Evolutionary conservation across 2,329 filamentous ascomycete species (phyloP).

Genomic region (Fusarium nanum): DNA sequence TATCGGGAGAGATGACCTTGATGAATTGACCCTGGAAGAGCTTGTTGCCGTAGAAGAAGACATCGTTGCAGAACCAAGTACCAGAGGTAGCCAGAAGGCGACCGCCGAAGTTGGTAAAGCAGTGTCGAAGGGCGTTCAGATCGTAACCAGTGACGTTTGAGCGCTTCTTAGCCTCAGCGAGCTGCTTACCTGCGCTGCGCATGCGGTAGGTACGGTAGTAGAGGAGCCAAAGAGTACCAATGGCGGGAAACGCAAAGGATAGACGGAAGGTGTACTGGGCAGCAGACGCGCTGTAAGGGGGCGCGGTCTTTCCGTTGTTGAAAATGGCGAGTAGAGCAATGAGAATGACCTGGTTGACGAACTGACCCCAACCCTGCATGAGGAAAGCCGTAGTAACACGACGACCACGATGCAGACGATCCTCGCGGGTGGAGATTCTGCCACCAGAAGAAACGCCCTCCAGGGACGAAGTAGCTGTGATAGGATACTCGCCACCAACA

Average conservation of each 20-base stretch:
- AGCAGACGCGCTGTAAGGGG: conserved; percentile 80
- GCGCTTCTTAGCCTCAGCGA: conserved; percentile 86
- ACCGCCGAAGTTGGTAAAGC: conserved; percentile 84
- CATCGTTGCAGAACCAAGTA: conserved; percentile 95
- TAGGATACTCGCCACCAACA: conserved; percentile 91
- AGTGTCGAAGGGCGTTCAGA: conserved; percentile 80
- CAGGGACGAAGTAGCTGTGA: conserved; percentile 96
- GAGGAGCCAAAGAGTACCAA: conserved; percentile 92
- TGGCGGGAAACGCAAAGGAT: conserved; percentile 89
- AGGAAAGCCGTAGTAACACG: conserved; percentile 96
- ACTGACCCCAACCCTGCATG: conserved; percentile 99
- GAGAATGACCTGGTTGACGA: conserved; percentile 90
- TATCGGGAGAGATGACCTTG: conserved; percentile 76
- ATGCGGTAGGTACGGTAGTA: conserved; percentile 98
- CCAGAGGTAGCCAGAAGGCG: conserved; percentile 88
- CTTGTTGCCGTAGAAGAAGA: conserved; percentile 99
- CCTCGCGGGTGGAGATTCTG: conserved; percentile 88
- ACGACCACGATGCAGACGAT: conserved; percentile 93
- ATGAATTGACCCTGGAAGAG: conserved; percentile 96
- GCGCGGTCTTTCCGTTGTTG: conserved; percentile 78
- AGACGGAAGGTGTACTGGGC: conserved; percentile 93
- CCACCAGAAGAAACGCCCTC: conserved; percentile 89
- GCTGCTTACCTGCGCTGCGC: conserved; percentile 85
- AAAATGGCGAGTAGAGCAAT: conserved; percentile 90
- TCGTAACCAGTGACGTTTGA: conserved; percentile 92